Base-by-base conservation (phyloP, 2,329 filamentous ascomycete genomes). In the Nemania sp. region DNA sequence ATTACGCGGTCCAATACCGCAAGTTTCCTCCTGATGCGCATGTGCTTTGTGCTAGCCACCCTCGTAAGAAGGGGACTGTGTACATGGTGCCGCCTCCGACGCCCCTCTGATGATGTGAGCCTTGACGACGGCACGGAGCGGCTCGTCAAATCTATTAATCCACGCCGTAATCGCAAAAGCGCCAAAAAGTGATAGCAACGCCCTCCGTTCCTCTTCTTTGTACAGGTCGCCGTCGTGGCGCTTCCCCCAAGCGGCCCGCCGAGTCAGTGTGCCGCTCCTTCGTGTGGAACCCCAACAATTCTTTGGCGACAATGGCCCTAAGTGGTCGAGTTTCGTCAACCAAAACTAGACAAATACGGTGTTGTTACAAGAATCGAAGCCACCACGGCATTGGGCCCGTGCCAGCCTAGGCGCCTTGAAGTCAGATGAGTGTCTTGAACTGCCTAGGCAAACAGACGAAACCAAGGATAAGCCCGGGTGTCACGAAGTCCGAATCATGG, bases 291-390 rank as follows among this genome's bases (percentile, higher is more conserved):
- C 15, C 46, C 12, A 43, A 57, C 29, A 25, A 39, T 51, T 37
- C 48, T 29, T 47, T 35, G 43, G 40, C 40, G 17, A 34, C 25
- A 39, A 47, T 35, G 21, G 25, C 25, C 25, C 25, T 7, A 29
- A 29, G 25, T 29, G 12, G 32, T 18, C 47, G 32, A 29, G 37
- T 21, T 45, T 43, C 45, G 21, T 40, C 18, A 56, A 61, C 47
- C 43, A 61, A 61, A 56, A 57, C 56, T 58, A 57, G 52, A 54
- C 53, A 58, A 57, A 68, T 54, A 50, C 17, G 49, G 46, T 67
- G 69, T 72, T 70, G 66, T 67, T 71, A 73, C 69, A 71, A 65
- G 59, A 68, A 66, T 65, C 62, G 60, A 68, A 49, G 25, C 45
- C 62, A 62, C 53, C 57, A 60, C 57, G 59, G 57, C 54, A 52